A percentile compares a stretch with the other conserved stretches of the same genome.
phyloP scores from a whole-genome alignment of 2,329 filamentous ascomycete species.

The Diplodia scrobiculata region DNA sequence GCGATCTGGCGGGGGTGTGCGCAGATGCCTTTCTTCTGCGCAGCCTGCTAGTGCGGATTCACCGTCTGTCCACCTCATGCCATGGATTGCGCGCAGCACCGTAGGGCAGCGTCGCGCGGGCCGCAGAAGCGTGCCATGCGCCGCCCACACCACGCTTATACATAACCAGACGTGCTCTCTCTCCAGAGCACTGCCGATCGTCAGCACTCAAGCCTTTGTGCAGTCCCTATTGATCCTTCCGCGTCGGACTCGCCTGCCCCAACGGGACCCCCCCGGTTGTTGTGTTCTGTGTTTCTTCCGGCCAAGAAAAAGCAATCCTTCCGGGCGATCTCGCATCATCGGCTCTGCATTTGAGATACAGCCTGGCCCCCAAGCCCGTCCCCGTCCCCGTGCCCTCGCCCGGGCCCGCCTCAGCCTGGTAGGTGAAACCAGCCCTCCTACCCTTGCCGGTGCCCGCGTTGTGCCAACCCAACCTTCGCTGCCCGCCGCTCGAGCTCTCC shows the following conservation, averaged over 20 bases:
- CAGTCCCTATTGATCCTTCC: conserved; percentile 25
- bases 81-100: conserved; percentile 36
- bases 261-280: conserved; percentile 7
- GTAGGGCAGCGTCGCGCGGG: conserved; percentile 38
- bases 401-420: conserved; percentile 14
- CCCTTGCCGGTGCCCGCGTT: neutral
- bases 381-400: neutral
- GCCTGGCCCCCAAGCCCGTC: conserved; percentile 16
- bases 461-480: conserved; percentile 8
- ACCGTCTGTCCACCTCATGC: conserved; percentile 42
- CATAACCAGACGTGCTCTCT: conserved; percentile 2
- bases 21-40: conserved; percentile 38
- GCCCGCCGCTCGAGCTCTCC: conserved; percentile 26
- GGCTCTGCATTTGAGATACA: conserved; percentile 26
- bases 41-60: conserved; percentile 44
- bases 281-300: conserved; percentile 11
- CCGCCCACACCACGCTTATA: conserved; percentile 14
- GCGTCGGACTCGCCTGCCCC: conserved; percentile 16
- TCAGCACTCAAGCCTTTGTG: neutral
- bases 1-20: conserved; percentile 44
- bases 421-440: conserved; percentile 19
- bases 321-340: conserved; percentile 28
- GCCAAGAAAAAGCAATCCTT: conserved; percentile 28
- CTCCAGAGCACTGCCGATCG: neutral
- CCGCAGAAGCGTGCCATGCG: conserved; percentile 11